phyloP scores from a whole-genome alignment of 2,329 filamentous ascomycete genomes.

The Apiospora arundinis region DNA sequence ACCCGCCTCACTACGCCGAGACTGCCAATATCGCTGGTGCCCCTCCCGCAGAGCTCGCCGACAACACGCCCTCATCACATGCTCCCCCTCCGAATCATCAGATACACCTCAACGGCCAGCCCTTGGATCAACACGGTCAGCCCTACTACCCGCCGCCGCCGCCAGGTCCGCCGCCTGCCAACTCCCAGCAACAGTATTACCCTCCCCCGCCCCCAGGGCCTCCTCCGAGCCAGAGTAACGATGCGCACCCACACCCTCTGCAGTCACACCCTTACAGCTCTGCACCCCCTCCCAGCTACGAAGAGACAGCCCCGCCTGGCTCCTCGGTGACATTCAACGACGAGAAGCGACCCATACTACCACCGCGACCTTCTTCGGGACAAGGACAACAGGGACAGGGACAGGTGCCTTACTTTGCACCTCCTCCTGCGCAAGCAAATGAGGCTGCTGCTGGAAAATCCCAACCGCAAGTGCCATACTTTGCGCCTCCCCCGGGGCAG shows the following conservation, averaged over 20 bases:
- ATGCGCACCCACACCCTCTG: slow-evolving; percentile 22
- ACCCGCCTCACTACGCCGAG: slow-evolving; percentile 15
- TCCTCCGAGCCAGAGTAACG: slow-evolving; percentile 16
- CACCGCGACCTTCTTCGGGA: slow-evolving; percentile 23
- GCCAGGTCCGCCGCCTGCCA: neutral
- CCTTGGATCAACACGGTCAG: neutral
- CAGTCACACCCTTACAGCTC: slow-evolving; percentile 23
- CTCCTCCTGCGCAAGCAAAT: slow-evolving; percentile 16
- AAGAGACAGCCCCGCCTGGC: slow-evolving; percentile 21
- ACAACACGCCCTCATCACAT: slow-evolving; percentile 3
- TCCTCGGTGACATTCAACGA: slow-evolving; percentile 11
- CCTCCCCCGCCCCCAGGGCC: slow-evolving; percentile 25
- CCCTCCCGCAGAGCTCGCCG: slow-evolving; percentile 4
- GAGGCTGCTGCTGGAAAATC: neutral
- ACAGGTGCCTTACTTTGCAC: slow-evolving; percentile 23
- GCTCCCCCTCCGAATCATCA: neutral
- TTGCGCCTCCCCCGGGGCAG: neutral
- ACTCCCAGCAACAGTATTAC: slow-evolving; percentile 13
- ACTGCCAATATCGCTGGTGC: neutral
- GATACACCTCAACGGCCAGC: neutral
- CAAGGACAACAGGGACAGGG: slow-evolving; percentile 22
- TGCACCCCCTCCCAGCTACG: slow-evolving; percentile 21
- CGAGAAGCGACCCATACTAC: slow-evolving; percentile 24
- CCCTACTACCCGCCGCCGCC: slow-evolving; percentile 15
- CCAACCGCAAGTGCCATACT: slow-evolving; percentile 12